Base-by-base conservation (phyloP, 129 eudicot genomes). In the Calendula officinalis region DNA sequence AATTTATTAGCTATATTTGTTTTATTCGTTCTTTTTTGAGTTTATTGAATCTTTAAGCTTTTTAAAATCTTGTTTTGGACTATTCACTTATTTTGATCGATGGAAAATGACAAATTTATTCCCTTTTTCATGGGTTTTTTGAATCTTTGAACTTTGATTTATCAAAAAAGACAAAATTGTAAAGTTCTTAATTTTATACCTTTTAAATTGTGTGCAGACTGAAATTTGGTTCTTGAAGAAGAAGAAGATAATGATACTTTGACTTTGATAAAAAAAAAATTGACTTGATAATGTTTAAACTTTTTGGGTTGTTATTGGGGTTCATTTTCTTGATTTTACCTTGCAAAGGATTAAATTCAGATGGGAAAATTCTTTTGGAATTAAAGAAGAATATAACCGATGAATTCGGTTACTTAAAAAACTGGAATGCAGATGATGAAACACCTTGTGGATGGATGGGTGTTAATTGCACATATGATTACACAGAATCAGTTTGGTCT, bases 401-500 rank as follows among this genome's bases (percentile, higher is more conserved):
- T 66, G 63, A 59, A 55, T 52, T 15, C 36, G 80, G 75, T 7
- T n/a, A 66, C 53, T 67, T 92, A 42, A 67, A 41, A 8, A 85
- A 73, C 60, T 92, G 98, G 98, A 81, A 81, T 73, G 69, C 85
- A 45, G 57, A 16, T 57, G 89, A 88, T 65, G 53, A 52, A 38
- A 83, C 96, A 27, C 95, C 98, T 27, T 92, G 98, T 74, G 56
- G 47, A 57, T 92, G 98, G 98, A 39, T n/a, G 22, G 98, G 97
- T 63, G 97, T 94, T 67, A 79, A 42, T 45, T 92, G 99, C 82
- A 81, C 89, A 6, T 48, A 52, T n/a, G 83, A 30, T 69, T 44
- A 72, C 65, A 41, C 50, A 52, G 83, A 77, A 1, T 67, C 71
- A 2, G 90, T 89, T 42, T 49, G 60, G 68, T 81, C 97, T 63